These are phyloP conservation scores for Teratosphaeriaceae sp. DNA, from an alignment of 2,329 filamentous ascomycete genomes.

Conservation along the genomic window DNA sequence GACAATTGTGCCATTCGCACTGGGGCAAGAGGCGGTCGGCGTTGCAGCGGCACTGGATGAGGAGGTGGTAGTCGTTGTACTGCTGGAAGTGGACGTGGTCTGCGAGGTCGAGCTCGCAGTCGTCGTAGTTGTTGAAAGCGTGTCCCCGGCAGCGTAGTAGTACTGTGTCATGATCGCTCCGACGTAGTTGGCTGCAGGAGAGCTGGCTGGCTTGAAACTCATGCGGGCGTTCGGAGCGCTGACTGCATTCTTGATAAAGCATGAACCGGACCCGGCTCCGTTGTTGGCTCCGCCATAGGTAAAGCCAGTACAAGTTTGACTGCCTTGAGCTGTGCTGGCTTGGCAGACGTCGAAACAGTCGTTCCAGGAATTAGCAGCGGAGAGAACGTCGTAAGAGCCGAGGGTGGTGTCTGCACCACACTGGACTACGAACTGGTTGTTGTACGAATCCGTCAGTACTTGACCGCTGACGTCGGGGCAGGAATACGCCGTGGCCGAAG, in stretches of 20 bases:
- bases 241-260: slow-evolving; percentile 4
- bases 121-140: neutral
- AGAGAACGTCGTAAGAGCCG: slow-evolving; percentile 1
- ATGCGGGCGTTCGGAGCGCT: neutral
- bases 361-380: neutral
- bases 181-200: neutral
- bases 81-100: too few relatives aligned
- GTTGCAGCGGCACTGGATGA: neutral
- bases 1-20: neutral
- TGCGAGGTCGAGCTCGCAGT: too few relatives aligned
- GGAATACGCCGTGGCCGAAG: slow-evolving; percentile 1
- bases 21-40: neutral
- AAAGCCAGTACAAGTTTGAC: neutral
- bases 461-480: slow-evolving; percentile 5
- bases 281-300: neutral
- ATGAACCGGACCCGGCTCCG: neutral
- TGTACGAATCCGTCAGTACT: slow-evolving; percentile 4
- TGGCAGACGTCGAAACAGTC: slow-evolving; percentile 5
- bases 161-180: neutral
- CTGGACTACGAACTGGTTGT: slow-evolving; percentile 2
- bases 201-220: neutral
- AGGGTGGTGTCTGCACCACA: slow-evolving; percentile 1
- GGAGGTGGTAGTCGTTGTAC: neutral
- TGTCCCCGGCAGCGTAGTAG: neutral
- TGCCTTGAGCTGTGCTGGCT: neutral